Evolutionary conservation across 805 yeast genomes (phyloP).

Genomic region (Zygotorulaspora danielsina): DNA sequence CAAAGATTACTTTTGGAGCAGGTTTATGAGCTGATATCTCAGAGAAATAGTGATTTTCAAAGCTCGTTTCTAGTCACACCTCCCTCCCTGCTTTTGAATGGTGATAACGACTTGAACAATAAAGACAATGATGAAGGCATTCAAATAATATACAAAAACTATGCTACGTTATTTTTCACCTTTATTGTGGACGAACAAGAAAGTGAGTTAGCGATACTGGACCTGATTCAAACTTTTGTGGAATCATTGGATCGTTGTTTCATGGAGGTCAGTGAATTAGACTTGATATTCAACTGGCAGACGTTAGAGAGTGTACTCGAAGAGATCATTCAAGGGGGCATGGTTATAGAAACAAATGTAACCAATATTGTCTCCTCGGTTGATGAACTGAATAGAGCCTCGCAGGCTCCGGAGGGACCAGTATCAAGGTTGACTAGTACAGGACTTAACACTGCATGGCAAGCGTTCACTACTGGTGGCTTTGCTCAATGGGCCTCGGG

Average conservation of each 20-base stretch:
- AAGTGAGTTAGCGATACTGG: conserved; percentile 88
- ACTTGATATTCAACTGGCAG: conserved; percentile 98
- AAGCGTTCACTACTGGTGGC: conserved; percentile 34
- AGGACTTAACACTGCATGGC: conserved; percentile 30
- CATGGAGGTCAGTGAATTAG: conserved; percentile 90
- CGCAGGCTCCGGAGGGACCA: conserved; percentile 24
- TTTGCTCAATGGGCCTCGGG: conserved; percentile 37
- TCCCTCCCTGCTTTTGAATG: conserved; percentile 48
- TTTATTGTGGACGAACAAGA: conserved; percentile 95
- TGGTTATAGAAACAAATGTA: conserved; percentile 93
- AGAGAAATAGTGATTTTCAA: conserved; percentile 60
- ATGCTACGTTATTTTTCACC: conserved; percentile 93
- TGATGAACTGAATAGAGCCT: conserved; percentile 46
- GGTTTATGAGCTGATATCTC: conserved; percentile 70
- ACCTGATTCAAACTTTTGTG: conserved; percentile 92
- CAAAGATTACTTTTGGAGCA: conserved; percentile 78
- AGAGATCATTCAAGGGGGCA: conserved; percentile 94
- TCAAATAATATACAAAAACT: conserved; percentile 87
- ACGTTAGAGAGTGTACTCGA: conserved; percentile 85
- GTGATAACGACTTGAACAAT: conserved; percentile 21
- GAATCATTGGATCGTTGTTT: conserved; percentile 92
- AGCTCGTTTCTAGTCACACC: conserved; percentile 92
- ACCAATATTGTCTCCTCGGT: conserved; percentile 73
- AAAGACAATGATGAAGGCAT: conserved; percentile 59
- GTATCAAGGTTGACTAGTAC: conserved; percentile 24